phyloP scores from a whole-genome alignment of 441 rosid genomes.

The Rhodomyrtus psidioides region DNA sequence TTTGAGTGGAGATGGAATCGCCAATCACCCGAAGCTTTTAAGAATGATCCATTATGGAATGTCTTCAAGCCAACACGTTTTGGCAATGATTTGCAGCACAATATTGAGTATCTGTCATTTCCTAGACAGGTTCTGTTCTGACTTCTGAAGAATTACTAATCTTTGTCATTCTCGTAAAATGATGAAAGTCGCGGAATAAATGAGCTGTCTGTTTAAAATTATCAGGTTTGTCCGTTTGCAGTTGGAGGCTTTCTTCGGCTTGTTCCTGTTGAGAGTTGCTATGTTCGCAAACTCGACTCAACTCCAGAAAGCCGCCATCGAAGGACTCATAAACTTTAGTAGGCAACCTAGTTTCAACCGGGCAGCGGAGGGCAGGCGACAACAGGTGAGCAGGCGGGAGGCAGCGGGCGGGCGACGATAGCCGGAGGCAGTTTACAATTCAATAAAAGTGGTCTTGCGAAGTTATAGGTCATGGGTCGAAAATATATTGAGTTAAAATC shows the following conservation, averaged over 20 bases:
- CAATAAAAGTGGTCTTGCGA: too few relatives aligned
- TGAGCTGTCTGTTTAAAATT: neutral
- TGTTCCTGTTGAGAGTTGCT: slow-evolving; percentile 48
- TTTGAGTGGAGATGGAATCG: slow-evolving; percentile 67
- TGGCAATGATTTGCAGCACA: slow-evolving; percentile 85
- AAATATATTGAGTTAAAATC: too few relatives aligned
- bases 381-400: too few relatives aligned
- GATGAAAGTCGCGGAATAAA: neutral
- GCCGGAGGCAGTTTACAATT: too few relatives aligned
- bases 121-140: slow-evolving; percentile 51
- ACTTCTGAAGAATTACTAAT: neutral
- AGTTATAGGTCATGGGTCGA: too few relatives aligned
- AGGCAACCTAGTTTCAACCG: slow-evolving; percentile 55
- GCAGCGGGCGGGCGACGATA: too few relatives aligned
- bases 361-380: too few relatives aligned
- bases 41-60: slow-evolving; percentile 73
- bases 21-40: slow-evolving; percentile 63
- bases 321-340: slow-evolving; percentile 75
- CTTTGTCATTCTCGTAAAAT: neutral
- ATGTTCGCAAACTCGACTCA: slow-evolving; percentile 30
- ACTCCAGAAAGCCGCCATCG: slow-evolving; percentile 78
- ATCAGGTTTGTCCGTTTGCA: slow-evolving; percentile 75
- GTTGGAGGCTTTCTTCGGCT: slow-evolving; percentile 76
- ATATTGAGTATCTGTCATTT: slow-evolving; percentile 73
- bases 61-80: slow-evolving; percentile 56